phyloP scores from a whole-genome alignment of 2,329 filamentous ascomycete genomes.

The Botryotinia globosa region DNA sequence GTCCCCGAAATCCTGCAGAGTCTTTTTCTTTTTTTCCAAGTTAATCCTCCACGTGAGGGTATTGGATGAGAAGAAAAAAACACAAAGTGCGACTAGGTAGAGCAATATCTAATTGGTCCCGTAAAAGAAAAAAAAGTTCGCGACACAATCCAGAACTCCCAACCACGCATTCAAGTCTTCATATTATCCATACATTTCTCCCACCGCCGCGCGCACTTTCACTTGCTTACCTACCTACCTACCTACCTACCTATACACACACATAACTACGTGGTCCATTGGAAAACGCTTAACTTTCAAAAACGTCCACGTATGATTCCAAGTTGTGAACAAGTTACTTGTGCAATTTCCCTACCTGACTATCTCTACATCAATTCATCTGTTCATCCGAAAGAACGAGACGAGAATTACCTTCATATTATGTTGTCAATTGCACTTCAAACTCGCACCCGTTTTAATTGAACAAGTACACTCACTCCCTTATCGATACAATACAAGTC shows the following conservation, averaged over 20 bases:
- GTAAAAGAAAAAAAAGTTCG: conserved; percentile 28
- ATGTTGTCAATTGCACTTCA: conserved; percentile 32
- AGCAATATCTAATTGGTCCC: conserved; percentile 31
- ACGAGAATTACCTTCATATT: conserved; percentile 25
- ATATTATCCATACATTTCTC: conserved; percentile 26
- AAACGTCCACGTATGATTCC: conserved; percentile 35
- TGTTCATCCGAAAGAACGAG: conserved; percentile 20
- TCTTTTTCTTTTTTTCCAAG: conserved; percentile 3
- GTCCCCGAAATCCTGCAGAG: conserved; percentile 21
- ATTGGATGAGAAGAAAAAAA: background rate
- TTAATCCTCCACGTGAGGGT: conserved; percentile 19
- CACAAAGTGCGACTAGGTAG: background rate
- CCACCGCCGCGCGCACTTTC: conserved; percentile 21
- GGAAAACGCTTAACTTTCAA: conserved; percentile 28
- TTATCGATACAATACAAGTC: conserved; percentile 16
- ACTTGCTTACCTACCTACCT: conserved; percentile 24
- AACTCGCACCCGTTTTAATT: conserved; percentile 17
- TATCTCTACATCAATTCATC: conserved; percentile 24
- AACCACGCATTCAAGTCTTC: conserved; percentile 21
- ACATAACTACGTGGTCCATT: conserved; percentile 32
- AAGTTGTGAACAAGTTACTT: conserved; percentile 23
- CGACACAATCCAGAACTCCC: conserved; percentile 21
- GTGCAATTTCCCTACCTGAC: conserved; percentile 1
- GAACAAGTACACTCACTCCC: conserved; percentile 4
- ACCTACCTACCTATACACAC: conserved; percentile 23